Conservation (phyloP, 768 basidiomycete species). For the Leccinum rimulosum region DNA sequence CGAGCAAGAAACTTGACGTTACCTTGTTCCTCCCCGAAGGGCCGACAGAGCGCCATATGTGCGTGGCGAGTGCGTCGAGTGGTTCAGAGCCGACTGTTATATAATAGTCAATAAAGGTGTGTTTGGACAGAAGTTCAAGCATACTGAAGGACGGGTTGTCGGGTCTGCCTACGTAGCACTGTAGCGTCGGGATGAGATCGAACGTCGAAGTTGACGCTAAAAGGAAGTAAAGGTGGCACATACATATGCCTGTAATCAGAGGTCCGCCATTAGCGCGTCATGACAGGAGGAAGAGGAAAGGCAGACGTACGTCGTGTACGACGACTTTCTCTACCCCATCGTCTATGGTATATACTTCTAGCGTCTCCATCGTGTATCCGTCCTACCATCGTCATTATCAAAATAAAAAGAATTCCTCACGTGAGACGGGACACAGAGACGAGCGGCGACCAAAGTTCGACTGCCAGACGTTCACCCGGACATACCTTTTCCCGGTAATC, state of each 20-base stretch:
- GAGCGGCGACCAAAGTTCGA: neutral
- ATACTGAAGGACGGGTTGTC: slow-evolving; percentile 89
- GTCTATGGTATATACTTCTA: slow-evolving; percentile 66
- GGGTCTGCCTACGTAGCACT: slow-evolving; percentile 86
- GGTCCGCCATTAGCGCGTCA: neutral
- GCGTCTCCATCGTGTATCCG: slow-evolving; percentile 81
- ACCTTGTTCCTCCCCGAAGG: slow-evolving; percentile 93
- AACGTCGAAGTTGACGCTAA: too few relatives aligned
- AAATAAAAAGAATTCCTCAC: neutral
- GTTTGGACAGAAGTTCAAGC: slow-evolving; percentile 13
- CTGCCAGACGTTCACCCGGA: neutral
- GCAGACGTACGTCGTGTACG: slow-evolving; percentile 45
- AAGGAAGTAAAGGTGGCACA: slow-evolving; percentile 17
- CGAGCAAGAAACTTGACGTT: neutral
- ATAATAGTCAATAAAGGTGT: neutral
- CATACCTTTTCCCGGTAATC: slow-evolving; percentile 84
- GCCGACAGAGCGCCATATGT: slow-evolving; percentile 74
- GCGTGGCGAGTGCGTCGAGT: slow-evolving; percentile 59
- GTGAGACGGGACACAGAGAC: neutral
- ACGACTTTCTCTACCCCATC: slow-evolving; percentile 52
- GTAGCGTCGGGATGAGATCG: neutral
- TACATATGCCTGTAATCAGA: slow-evolving; percentile 47
- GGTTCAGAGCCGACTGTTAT: slow-evolving; percentile 77
- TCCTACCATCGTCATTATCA: slow-evolving; percentile 46
- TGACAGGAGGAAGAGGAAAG: neutral